A percentile compares a stretch with the other conserved stretches of the same genome.
These are phyloP conservation scores for Auriculariales sp. DNA, from an alignment of 768 basidiomycete genomes.

Conservation along the genomic window DNA sequence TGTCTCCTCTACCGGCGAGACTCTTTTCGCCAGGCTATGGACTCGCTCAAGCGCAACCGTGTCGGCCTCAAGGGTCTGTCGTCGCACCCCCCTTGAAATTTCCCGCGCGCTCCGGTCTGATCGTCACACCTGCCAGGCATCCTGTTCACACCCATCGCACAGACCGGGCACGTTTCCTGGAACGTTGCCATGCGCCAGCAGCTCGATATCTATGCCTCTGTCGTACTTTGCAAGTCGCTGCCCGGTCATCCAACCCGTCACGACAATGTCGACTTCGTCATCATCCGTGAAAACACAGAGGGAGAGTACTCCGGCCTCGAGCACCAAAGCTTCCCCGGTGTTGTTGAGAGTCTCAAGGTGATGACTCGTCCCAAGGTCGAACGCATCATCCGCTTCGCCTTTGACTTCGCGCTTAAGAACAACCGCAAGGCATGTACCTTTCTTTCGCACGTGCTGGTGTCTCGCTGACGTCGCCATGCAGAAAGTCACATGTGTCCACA, in stretches of 20 bases:
- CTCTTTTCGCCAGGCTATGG: constrained; percentile 96
- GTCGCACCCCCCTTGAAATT: constrained; percentile 1
- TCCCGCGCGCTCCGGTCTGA: no score
- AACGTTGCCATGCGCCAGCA: constrained; percentile 99
- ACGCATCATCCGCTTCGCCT: constrained; percentile 91
- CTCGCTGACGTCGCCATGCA: constrained; percentile 14
- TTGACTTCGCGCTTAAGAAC: constrained; percentile 98
- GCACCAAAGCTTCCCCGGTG: constrained; percentile 95
- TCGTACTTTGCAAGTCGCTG: constrained; percentile 95
- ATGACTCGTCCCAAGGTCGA: constrained; percentile 92
- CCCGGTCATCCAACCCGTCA: constrained; percentile 94
- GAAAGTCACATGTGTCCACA: constrained; percentile 99
- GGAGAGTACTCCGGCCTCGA: constrained; percentile 98
- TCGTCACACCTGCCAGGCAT: constrained; percentile 45
- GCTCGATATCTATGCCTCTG: constrained; percentile 97
- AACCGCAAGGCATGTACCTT: constrained; percentile 64
- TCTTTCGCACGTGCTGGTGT: background rate
- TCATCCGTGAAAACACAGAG: constrained; percentile 99
- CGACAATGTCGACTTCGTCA: constrained; percentile 92
- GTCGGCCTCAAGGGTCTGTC: constrained; percentile 89
- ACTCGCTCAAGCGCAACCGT: constrained; percentile 90
- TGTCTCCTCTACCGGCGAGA: constrained; percentile 86
- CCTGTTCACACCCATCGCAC: constrained; percentile 94
- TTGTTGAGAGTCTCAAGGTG: constrained; percentile 96
- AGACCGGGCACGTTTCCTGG: constrained; percentile 96